Evolutionary conservation across 2,329 filamentous ascomycete genomes (phyloP), one percentile per base, ranked within the genome.

Genomic region (Fonsecaea pugnacius): DNA sequence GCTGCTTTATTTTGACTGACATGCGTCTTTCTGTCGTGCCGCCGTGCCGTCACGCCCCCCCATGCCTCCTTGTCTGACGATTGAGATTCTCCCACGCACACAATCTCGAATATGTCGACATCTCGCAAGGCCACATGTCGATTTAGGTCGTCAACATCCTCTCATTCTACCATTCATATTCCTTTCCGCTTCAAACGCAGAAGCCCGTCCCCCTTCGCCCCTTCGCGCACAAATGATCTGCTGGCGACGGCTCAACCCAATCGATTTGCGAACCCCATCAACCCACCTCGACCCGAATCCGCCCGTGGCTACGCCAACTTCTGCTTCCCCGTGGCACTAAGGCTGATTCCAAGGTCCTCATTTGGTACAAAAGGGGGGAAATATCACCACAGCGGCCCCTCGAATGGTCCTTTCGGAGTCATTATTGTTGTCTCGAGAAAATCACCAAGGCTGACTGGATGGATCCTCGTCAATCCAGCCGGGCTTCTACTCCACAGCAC

Each of bases 1-100:
- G 57, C 57, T 51, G 57, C 57, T 51, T 51, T 43, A 48, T 51
- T 43, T 36, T 59, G 43, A 50, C 57, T 51, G 57, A 48, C 43
- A 48, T 48, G 43, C 43, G 24, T 48, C 43, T 43, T 48, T 48
- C 46, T 59, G 57, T 36, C 40, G 57, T 59, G 57, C 46, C 35
- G 57, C 43, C 43, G 40, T 48, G 43, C 43, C 43, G 43, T 27
- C 43, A 27, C 24, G 43, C 8, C 43, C 43, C 35, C 35, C 16
- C 16, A 12, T 38, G 35, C 35, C 10, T 12, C 35, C 35, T 30
- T 16, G 43, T 48, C 43, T 48, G 43, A 10, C 43, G 43, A 48
- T 48, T 48, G 43, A 48, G 24, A 48, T 48, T 24, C 43, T 48
- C 43, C 43, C 43, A 48, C 43, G 43, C 43, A 48, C 43, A 48